A percentile compares a stretch with the other conserved stretches of the same genome.
Conservation (phyloP, 495 filamentous ascomycete species). For the Trichoderma parareesei region DNA sequence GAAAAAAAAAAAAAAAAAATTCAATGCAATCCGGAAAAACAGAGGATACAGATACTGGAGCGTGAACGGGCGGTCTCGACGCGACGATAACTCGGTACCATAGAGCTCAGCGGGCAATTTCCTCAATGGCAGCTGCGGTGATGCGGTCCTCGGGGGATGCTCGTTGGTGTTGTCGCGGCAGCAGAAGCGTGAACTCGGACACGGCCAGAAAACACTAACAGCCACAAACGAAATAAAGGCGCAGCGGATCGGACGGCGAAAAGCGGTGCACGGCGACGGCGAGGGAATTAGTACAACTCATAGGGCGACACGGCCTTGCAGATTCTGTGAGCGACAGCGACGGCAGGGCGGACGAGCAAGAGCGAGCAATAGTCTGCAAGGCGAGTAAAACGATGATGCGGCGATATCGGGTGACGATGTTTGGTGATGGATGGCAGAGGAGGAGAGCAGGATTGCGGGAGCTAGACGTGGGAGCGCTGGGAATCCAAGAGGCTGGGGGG, state of each 20-base stretch:
- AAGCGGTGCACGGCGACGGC: background rate
- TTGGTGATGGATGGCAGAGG: conserved; percentile 11
- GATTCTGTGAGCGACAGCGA: background rate
- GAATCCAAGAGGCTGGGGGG: conserved; percentile 1
- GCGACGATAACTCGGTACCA: too few relatives aligned
- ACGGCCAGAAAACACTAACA: background rate
- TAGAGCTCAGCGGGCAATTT: background rate
- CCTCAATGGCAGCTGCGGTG: background rate
- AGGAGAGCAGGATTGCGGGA: conserved; percentile 8
- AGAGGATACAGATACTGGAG: background rate
- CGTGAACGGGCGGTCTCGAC: background rate
- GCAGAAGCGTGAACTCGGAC: background rate
- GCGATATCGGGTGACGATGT: conserved; percentile 5
- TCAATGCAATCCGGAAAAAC: background rate
- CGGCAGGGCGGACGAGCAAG: background rate
- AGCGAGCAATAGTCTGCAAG: background rate
- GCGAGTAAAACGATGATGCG: conserved; percentile 3
- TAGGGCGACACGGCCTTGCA: background rate
- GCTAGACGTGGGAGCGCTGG: background rate
- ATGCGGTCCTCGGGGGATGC: too few relatives aligned
- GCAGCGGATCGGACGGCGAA: background rate
- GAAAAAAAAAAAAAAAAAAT: background rate
- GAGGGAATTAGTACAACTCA: background rate
- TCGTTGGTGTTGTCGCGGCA: background rate
- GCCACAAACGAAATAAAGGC: background rate